Percentiles rank a stretch among this genome's conserved stretches.
Evolutionary conservation across 2,329 filamentous ascomycete genomes (phyloP).

Genomic region (Paradendryphiella salina): DNA sequence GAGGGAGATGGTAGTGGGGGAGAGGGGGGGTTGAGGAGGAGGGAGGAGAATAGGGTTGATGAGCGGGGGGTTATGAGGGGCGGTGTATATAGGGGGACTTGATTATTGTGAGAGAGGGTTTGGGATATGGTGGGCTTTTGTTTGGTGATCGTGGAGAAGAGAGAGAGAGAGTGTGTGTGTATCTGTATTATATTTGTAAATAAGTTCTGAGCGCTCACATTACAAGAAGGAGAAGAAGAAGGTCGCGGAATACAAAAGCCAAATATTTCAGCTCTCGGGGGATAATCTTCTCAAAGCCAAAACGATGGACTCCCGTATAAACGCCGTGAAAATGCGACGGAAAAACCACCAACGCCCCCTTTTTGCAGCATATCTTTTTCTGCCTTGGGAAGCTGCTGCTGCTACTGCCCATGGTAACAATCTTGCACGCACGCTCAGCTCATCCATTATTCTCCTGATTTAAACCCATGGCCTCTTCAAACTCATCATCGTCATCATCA

Average conservation of each 20-base stretch:
- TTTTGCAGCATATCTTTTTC: not conserved
- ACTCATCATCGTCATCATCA: slow-evolving; percentile 53
- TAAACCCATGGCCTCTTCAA: slow-evolving; percentile 47
- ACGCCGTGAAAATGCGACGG: not conserved
- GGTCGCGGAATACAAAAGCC: no score
- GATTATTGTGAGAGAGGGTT: no score
- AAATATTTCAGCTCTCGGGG: no score
- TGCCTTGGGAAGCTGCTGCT: no score
- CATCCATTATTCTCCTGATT: slow-evolving; percentile 1
- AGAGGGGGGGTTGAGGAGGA: slow-evolving; percentile 6
- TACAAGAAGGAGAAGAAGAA: no score
- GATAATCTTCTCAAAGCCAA: no score
- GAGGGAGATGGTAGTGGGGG: slow-evolving; percentile 1
- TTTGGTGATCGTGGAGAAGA: not conserved
- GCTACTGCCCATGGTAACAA: not conserved
- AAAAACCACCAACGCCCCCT: slow-evolving; percentile 4
- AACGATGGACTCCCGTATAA: not conserved
- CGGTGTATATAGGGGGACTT: slow-evolving; percentile 20
- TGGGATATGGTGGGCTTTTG: no score
- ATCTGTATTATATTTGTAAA: not conserved
- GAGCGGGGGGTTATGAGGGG: slow-evolving; percentile 24
- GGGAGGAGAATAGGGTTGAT: slow-evolving; percentile 28
- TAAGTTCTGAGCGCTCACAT: no score
- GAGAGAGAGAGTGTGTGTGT: not conserved
- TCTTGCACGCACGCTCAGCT: no score